Conservation (phyloP, 2,329 filamentous ascomycete species). For the Diaporthe vaccinii region DNA sequence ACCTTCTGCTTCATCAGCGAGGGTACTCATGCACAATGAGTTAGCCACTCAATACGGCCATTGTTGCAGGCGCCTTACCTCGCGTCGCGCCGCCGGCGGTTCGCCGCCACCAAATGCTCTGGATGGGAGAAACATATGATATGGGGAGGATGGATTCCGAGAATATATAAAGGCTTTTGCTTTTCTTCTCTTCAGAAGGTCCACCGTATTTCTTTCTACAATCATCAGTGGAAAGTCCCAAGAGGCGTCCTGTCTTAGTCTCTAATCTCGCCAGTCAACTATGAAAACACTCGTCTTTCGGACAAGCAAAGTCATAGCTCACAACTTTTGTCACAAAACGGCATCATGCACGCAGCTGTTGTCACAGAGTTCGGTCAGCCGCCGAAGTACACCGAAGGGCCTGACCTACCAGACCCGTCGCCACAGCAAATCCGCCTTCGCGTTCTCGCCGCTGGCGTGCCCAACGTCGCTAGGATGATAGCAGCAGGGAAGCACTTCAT, state of each 20-base stretch:
- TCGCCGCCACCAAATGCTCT: not conserved
- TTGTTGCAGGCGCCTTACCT: not conserved
- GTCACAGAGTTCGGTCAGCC: conserved; percentile 20
- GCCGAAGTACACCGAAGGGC: conserved; percentile 15
- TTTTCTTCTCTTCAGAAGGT: not conserved
- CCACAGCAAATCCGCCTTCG: conserved; percentile 59
- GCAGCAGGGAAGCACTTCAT: conserved; percentile 54
- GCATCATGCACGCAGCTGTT: conserved; percentile 1
- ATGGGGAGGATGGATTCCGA: not conserved
- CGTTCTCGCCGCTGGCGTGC: conserved; percentile 65
- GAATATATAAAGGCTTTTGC: not conserved
- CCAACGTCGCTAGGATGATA: conserved; percentile 59
- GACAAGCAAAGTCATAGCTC: not conserved
- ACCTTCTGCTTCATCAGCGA: not conserved
- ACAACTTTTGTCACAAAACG: not conserved
- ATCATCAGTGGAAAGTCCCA: not conserved
- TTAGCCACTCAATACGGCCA: not conserved
- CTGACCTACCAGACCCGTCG: not conserved
- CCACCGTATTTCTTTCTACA: not conserved
- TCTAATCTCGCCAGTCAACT: too few relatives aligned
- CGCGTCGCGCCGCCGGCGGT: conserved; percentile 1
- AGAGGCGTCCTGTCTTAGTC: not conserved
- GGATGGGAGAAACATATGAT: not conserved
- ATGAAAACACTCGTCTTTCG: not conserved
- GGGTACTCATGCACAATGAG: not conserved